Evolutionary conservation across 805 yeast species (phyloP), one percentile per base, ranked within the genome.

Genomic region (Nakazawaea populi): DNA sequence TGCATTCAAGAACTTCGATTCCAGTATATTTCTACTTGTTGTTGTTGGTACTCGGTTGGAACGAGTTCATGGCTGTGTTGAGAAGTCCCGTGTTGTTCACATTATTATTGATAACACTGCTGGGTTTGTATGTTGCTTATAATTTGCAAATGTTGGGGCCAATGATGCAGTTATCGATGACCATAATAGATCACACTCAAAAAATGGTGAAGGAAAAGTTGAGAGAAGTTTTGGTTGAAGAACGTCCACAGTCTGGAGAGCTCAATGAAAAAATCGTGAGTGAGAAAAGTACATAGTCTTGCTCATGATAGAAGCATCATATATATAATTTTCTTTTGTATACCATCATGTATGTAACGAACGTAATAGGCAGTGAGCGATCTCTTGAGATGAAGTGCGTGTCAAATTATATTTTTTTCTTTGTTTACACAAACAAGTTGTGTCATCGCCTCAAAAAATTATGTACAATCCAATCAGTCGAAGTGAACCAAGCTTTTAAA

Each of bases 21-120:
- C 99, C 99, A 4, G 72, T 82, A 56, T 94, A 85, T 72, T 80
- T 94, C 52, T 90, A 89, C 68, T 69, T 81, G 9, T 61, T 92
- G 11, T 70, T 94, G 28, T 65, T 86, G 2, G 82, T 87, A 3
- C 72, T 94, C 27, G 99, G 99, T 8, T 94, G 97, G 97, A 91
- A 91, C 66, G 97, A 94, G 72, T 85, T 94, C 57, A 79, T 90
- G 86, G 85, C 94, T 8, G 80, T 94, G 14, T 62, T 94, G 42
- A 78, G 95, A 55, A 91, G 88, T 63, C 97, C 99, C 48, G 60
- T 92, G n/a, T 77, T 87, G 58, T 82, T 91, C 56, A 73, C 87
- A 5, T 64, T 90, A 46, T 59, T 79, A 1, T 63, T 91, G 42
- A 47, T 89, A 9, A 43, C 75, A 1, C 77, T 77, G 1, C 88